phyloP scores from a whole-genome alignment of 495 filamentous ascomycete species.

The Xylaria palmicola region DNA sequence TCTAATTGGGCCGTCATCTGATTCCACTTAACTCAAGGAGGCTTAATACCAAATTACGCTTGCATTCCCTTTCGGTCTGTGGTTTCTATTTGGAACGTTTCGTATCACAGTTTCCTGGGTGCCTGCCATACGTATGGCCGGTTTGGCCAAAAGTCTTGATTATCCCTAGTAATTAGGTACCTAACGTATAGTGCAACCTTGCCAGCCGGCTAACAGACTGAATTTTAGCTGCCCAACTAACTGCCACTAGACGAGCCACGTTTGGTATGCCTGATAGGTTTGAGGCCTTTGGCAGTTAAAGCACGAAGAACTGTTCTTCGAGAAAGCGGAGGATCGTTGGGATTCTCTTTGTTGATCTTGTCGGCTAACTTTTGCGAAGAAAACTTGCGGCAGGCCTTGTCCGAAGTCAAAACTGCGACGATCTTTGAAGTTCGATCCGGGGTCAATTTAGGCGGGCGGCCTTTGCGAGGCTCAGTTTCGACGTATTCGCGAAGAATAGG shows the following conservation, averaged over 20 bases:
- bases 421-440: background rate
- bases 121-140: too few species aligned
- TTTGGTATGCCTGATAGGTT: background rate
- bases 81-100: too few species aligned
- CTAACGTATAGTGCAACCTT: too few species aligned
- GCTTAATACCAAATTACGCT: too few species aligned
- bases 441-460: background rate
- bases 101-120: too few species aligned
- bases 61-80: too few species aligned
- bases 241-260: background rate
- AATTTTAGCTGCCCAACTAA: slow-evolving; percentile 3
- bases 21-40: too few species aligned
- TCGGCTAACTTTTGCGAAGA: background rate
- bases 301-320: background rate
- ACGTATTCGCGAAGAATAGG: background rate
- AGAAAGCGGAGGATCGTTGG: background rate
- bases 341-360: background rate
- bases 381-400: background rate
- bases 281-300: background rate
- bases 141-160: too few species aligned
- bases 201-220: too few species aligned
- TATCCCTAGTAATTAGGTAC: too few species aligned
- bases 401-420: background rate
- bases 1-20: too few species aligned
- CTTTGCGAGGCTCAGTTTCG: background rate